A percentile compares a stretch with the other conserved stretches of the same genome.
Evolutionary conservation across 139 green algal genomes (phyloP).

Genomic region (Volvox reticuliferus): DNA sequence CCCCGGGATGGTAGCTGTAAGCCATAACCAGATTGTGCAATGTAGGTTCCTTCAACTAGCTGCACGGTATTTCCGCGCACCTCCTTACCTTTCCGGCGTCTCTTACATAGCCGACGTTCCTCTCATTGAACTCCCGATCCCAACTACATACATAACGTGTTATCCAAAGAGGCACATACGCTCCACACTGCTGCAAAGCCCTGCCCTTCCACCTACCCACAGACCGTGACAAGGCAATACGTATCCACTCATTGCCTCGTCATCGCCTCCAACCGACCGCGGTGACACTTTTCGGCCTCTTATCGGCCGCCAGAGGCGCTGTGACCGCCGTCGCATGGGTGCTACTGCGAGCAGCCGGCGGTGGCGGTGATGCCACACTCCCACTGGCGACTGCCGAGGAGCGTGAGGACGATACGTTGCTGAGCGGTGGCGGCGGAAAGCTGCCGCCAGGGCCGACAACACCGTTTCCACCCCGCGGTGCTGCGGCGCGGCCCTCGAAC

Average conservation of each 20-base stretch:
- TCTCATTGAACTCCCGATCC: no score
- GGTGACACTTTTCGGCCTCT: neutral
- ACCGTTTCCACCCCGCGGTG: neutral
- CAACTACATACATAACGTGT: no score
- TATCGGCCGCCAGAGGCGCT: no score
- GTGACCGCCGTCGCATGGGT: neutral
- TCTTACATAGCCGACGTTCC: no score
- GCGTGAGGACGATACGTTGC: neutral
- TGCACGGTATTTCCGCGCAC: no score
- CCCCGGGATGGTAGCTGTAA: no score
- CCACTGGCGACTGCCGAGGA: neutral
- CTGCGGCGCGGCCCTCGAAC: constrained; percentile 30
- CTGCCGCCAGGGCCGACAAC: neutral
- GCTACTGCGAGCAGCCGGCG: neutral
- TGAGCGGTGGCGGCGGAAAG: neutral
- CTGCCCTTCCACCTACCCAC: neutral
- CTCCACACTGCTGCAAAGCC: no score
- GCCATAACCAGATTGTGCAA: no score
- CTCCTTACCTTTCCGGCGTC: no score
- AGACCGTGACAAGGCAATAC: neutral
- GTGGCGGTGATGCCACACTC: neutral
- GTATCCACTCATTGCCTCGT: neutral
- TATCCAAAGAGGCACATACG: no score
- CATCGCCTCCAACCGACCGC: neutral
- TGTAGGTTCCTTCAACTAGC: no score